Conservation (phyloP, 148 eudicot genomes). For the Dysphania ambrosioides region DNA sequence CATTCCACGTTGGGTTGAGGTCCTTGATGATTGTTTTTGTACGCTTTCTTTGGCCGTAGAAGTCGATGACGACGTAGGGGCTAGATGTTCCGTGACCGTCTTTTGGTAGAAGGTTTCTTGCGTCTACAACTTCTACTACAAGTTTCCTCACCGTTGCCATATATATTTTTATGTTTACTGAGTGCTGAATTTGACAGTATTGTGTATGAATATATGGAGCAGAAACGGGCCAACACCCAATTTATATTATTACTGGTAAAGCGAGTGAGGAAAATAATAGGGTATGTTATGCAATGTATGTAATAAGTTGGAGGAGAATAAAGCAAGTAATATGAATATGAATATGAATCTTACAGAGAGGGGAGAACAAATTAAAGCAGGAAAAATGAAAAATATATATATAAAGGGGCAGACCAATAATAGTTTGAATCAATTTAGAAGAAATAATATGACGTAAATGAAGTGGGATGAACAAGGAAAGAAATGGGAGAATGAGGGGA, state of each 20-base stretch:
- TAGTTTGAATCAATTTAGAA: not conserved
- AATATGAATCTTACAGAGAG: not conserved
- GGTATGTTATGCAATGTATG: too few relatives aligned
- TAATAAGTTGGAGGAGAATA: not conserved
- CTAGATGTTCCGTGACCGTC: conserved; percentile 91
- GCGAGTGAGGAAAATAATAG: too few relatives aligned
- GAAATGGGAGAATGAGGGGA: not conserved
- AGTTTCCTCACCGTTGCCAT: conserved; percentile 55
- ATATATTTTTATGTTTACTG: not conserved
- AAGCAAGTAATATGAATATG: conserved; percentile 3
- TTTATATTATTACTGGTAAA: too few relatives aligned
- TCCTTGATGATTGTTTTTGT: conserved; percentile 52
- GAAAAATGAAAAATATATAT: not conserved
- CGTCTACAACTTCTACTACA: conserved; percentile 77
- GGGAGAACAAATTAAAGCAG: not conserved
- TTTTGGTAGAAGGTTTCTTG: conserved; percentile 62
- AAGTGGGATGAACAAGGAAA: not conserved
- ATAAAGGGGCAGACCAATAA: not conserved
- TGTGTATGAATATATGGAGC: too few relatives aligned
- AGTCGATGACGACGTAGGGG: conserved; percentile 71
- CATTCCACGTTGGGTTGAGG: conserved; percentile 79
- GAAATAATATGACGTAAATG: not conserved
- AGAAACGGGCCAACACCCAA: too few relatives aligned
- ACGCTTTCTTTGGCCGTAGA: conserved; percentile 69
- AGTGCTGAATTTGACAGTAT: too few relatives aligned